Evolutionary conservation across 306 rosid species (phyloP), one percentile per base, ranked within the genome.

Genomic region (Prunus dulcis): DNA sequence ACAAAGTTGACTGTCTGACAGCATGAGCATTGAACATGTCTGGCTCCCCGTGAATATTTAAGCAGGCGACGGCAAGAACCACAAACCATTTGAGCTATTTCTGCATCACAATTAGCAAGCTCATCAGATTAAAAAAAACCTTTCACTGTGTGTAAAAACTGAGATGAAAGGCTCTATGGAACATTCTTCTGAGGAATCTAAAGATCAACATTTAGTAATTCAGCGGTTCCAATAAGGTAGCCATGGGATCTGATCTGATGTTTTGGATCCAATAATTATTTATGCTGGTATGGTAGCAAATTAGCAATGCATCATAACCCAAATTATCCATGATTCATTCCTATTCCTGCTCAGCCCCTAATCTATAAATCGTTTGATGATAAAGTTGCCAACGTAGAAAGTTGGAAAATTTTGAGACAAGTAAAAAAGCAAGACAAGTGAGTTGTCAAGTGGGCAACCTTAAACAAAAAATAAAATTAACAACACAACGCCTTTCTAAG

Each of bases 81-180:
- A 67, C 98, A 94, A 27, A 94, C 95, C 90, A 94, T 80, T 88
- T 94, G 97, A 72, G 84, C 97, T 84, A 85, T 80, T 76, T 86
- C 97, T 87, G 87, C 79, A 72, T 69, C 79, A 80, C 45, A 74
- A 68, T 72, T 64, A 91, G 70, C 45, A 49, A 5, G 49, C 22
- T 62, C 20, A 76, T 28, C 55, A 63, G 32, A 74, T 71, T 46
- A 78, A 19, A 60, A 68, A 18, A 66, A 68, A 61, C n/a, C 13
- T 46, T 85, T 19, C 49, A 25, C 69, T 75, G 50, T 27, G 20
- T 25, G 27, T 28, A 15, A 18, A 65, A 20, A 0, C 6, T 12
- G 55, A 49, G 14, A 57, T 52, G 8, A 11, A 34, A 41, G 55
- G 55, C 67, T 17, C 25, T 17, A 41, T 14, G 5, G 12, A 15